These are phyloP conservation scores for Penicillium polonicum DNA, from an alignment of 2,329 filamentous ascomycete species.

Conservation along the genomic window DNA sequence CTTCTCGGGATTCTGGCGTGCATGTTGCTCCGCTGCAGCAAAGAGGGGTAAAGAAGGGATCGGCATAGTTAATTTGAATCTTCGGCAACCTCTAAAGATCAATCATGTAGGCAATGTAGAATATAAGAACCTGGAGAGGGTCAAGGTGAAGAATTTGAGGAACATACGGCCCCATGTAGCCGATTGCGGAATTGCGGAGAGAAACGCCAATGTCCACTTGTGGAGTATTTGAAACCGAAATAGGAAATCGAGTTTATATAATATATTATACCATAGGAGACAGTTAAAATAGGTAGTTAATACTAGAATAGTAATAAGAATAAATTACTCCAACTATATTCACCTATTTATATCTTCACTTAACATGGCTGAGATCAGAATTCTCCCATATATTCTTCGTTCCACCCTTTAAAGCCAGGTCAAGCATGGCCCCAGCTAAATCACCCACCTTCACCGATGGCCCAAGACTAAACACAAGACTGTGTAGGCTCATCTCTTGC, in stretches of 20 bases:
- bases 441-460: slow-evolving; percentile 18
- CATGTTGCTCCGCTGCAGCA: slow-evolving; percentile 38
- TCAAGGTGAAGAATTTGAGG: not conserved
- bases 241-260: not conserved
- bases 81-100: not conserved
- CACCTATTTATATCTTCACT: not conserved
- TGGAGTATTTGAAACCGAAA: not conserved
- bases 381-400: slow-evolving; percentile 17
- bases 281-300: not conserved
- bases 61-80: slow-evolving; percentile 15
- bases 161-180: not conserved
- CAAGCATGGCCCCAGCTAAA: slow-evolving; percentile 15
- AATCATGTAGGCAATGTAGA: not conserved
- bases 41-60: slow-evolving; percentile 44
- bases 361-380: slow-evolving; percentile 2
- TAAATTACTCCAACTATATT: not conserved
- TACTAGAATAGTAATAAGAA: not conserved
- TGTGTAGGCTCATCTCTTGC: slow-evolving; percentile 4
- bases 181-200: slow-evolving; percentile 10
- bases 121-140: not conserved
- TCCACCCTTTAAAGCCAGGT: slow-evolving; percentile 17
- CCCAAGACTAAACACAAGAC: slow-evolving; percentile 11
- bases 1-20: slow-evolving; percentile 33
- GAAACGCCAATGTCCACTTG: not conserved
- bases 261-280: not conserved